phyloP scores from a whole-genome alignment of 495 filamentous ascomycete genomes.

The Trichocladium uniseriatum region DNA sequence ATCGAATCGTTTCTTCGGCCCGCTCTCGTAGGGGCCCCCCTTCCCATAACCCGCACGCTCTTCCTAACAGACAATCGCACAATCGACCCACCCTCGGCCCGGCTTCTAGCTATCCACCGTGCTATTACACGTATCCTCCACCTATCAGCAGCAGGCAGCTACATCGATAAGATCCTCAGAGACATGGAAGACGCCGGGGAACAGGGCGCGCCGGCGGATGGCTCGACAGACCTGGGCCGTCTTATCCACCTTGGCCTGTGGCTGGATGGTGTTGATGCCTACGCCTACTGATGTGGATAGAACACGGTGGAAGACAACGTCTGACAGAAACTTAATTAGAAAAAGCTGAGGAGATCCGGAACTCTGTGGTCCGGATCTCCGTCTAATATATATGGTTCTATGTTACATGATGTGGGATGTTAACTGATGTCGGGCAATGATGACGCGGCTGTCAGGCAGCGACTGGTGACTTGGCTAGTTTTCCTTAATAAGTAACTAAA shows the following conservation, averaged over 20 bases:
- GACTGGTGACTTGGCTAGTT: no score
- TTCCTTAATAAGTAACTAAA: no score
- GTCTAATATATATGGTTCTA: no score
- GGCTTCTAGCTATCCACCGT: conserved; percentile 1
- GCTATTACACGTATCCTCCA: not conserved
- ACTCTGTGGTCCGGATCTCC: no score
- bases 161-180: conserved; percentile 3
- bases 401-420: no score
- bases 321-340: no score
- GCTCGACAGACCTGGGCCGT: conserved; percentile 7
- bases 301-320: no score
- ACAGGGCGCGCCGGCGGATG: conserved; percentile 1
- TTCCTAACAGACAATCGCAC: not conserved
- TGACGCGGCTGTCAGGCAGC: no score
- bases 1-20: not conserved
- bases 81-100: not conserved
- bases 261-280: not conserved
- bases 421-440: no score
- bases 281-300: not conserved
- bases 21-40: not conserved
- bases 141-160: not conserved
- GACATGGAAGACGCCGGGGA: not conserved
- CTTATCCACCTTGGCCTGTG: conserved; percentile 1
- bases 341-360: no score
- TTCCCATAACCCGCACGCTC: conserved; percentile 2